Base-by-base conservation (phyloP, 179 eudicot genomes). In the Corrigiola litoralis region DNA sequence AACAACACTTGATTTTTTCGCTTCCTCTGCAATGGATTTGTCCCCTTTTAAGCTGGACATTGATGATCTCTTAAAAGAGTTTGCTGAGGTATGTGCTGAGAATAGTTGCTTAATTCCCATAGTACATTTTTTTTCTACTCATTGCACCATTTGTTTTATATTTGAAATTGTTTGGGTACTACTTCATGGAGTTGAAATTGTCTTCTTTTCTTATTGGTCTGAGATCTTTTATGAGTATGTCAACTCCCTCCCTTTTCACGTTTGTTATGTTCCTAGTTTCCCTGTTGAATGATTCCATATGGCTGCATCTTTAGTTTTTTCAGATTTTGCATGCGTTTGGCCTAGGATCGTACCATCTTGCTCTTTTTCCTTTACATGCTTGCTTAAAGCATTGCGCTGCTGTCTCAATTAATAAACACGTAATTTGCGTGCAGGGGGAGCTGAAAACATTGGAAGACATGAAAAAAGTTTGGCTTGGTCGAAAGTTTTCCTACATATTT, bases 401-500 rank as follows among this genome's bases (percentile, higher is more conserved):
- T 45, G 42, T 37, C 33, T 37, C 5, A 31, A 40, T 61, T 45
- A 33, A 28, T 40, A 23, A 27, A 21, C 21, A 17, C 12, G 12
- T 41, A 36, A n/a, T 48, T 44, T 41, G 52, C 33, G 16, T 51
- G 28, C 67, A 92, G 96, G 81, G 71, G 36, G 80, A 69, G 48
- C 76, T 74, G 31, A 81, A 69, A 45, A 73, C 77, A 3, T 71
- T 92, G 58, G 72, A 77, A 23, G 89, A 83, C 68, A 78, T 85
- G 91, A 92, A 87, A 80, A 81, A 67, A 59, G 42, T 87, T 14
- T 92, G 98, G 98, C 86, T 80, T 65, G 75, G 81, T 16, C 83
- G 82, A 52, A 90, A 87, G 78, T 87, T 92, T 72, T 79, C 98
- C 52, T 87, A 76, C 74, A 81, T 92, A 61, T 92, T 83, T 70